Evolutionary conservation across 1,139 yeast genomes (phyloP), one percentile per base, ranked within the genome.

Genomic region (Komagataea norvegica): DNA sequence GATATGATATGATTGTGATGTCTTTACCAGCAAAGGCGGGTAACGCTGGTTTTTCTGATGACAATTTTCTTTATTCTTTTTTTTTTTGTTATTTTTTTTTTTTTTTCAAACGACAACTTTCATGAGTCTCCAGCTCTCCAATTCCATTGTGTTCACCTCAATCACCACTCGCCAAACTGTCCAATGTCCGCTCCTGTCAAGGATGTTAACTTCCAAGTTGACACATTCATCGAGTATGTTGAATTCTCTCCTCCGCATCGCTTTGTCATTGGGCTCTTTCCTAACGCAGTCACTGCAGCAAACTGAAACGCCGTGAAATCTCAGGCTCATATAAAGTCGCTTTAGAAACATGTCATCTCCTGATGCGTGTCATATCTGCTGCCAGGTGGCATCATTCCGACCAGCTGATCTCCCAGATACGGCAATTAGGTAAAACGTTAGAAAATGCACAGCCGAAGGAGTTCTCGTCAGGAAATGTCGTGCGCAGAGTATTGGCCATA

Each of bases 291-390:
- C 13, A 13, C 22, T 21, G 29, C 29, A 42, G 50, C 18, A 62
- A 72, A 50, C 69, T 84, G 48, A 83, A 83, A 57, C 77, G 95
- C 43, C 78, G 87, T 40, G 89, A 84, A 54, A 67, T 84, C 33
- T 61, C 68, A 6, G 91, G 87, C 8, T 49, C 57, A 3, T 51
- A 80, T 52, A 72, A 69, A 21, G 85, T 87, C 35, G 97, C 97
- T 1, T 66, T 87, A 34, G 91, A 85, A 42, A 85, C 96, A 7
- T 81, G 96, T 14, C 94, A 87, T 51, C 67, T 91, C 37, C 64
- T 91, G 48, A 82, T 87, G 77, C 74, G 96, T 58, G 93, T 87
- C 34, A 81, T 89, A 16, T 86, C 97, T 1, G 85, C 87, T 3
- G 87, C 91, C 4, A 72, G 95, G 56, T 91, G 97, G 96, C 67